Base-by-base conservation (phyloP, 805 yeast genomes). In the Cyberlindnera xylosilytica region DNA sequence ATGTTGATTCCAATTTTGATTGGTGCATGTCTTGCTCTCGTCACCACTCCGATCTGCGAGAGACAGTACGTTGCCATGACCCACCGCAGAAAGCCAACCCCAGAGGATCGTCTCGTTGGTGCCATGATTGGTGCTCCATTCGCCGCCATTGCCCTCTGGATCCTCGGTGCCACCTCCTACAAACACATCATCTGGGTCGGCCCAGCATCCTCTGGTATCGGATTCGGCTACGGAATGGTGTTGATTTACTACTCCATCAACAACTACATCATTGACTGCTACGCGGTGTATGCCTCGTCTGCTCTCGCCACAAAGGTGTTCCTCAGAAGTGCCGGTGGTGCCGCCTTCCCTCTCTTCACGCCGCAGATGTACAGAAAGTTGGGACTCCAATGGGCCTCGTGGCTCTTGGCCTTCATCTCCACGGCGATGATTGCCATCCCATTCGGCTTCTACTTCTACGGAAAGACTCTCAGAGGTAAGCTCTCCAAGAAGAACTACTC, bases 1-100 rank as follows among this genome's bases (percentile, higher is more conserved):
- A 87, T 90, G 95, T 75, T 86, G 53, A 83, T 89, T 56, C 96
- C 97, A 19, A 89, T 89, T 56, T 67, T 89, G 50, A 87, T 89
- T 45, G 97, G 97, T 50, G 96, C 96, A 1, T 63, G 69, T 13
- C 63, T 80, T 32, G 95, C 96, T 0, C 68, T 89, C 27, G 52
- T 68, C 7, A 78, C 87, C n/a, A 88, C 97, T 4, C 88, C 90
- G 19, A 54, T 77, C 29, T 63, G 88, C 49, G 97, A 89, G 62
- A 73, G 66, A 49, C 58, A 64, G 45, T 89, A 88, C 61, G 62
- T 72, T 40, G 63, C 64, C 28, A 53, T 81, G 60, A 63, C 77
- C 38, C 66, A 73, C 47, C 65, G 61, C 46, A 73, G 90, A 64
- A 68, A 61, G 20, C 83, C 90, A 35, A 74, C 78, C 6, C 95